A percentile compares a stretch with the other conserved stretches of the same genome.
These are phyloP conservation scores for Metschnikowia cerradonensis DNA, from an alignment of 805 yeast species.

Conservation along the genomic window DNA sequence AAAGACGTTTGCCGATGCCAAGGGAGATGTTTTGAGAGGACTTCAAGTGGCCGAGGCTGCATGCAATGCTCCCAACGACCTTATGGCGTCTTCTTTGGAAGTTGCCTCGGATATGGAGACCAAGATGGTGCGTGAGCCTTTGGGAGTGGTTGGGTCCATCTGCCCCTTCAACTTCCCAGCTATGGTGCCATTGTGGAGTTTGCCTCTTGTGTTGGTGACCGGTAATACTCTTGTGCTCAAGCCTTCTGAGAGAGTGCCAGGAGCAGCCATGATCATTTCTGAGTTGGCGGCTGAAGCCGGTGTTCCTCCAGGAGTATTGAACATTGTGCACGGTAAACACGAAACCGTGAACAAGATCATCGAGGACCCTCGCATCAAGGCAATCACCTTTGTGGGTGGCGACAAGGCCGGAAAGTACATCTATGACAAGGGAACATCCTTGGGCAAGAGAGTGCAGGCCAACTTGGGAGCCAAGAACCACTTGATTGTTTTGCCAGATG, in stretches of 20 bases:
- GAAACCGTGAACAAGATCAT: constrained; percentile 66
- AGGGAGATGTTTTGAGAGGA: constrained; percentile 71
- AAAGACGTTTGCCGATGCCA: constrained; percentile 69
- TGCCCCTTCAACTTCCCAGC: constrained; percentile 84
- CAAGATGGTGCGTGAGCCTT: constrained; percentile 67
- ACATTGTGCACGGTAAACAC: constrained; percentile 70
- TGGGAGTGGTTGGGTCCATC: constrained; percentile 74
- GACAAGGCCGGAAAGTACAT: constrained; percentile 76
- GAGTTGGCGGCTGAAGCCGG: constrained; percentile 72
- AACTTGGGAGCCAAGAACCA: constrained; percentile 80
- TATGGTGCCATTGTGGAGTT: constrained; percentile 68
- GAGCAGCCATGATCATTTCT: constrained; percentile 70
- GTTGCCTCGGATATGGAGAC: constrained; percentile 76
- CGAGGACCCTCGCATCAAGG: constrained; percentile 71
- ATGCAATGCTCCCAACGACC: constrained; percentile 59
- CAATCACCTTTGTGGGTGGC: constrained; percentile 76
- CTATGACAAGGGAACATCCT: constrained; percentile 57
- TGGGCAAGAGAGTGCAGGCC: constrained; percentile 74
- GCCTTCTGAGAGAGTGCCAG: constrained; percentile 71
- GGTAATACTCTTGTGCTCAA: constrained; percentile 68
- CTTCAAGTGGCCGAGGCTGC: constrained; percentile 77
- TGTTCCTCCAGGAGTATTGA: constrained; percentile 68
- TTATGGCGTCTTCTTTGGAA: constrained; percentile 60
- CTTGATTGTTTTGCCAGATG: constrained; percentile 68
- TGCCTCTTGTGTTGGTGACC: constrained; percentile 60